phyloP scores from a whole-genome alignment of 805 yeast genomes.

The Candida vartiovaarae region DNA sequence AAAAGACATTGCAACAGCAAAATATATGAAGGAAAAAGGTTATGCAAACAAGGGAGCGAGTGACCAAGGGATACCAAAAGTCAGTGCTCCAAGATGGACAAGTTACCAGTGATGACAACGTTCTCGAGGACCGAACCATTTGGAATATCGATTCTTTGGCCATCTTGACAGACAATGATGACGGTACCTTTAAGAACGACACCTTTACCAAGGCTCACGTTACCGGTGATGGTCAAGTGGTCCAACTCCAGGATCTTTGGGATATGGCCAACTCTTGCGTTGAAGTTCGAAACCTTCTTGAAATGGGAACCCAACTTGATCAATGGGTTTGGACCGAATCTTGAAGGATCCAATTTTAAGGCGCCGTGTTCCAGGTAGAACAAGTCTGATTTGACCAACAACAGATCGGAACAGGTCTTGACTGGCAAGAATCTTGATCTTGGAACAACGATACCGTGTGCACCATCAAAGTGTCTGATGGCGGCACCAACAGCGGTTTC shows the following conservation, averaged over 20 bases:
- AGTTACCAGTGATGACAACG: slow-evolving; percentile 94
- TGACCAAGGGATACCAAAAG: neutral
- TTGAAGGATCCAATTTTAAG: slow-evolving; percentile 68
- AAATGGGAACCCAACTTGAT: slow-evolving; percentile 95
- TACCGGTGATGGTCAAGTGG: slow-evolving; percentile 96
- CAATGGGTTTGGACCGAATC: slow-evolving; percentile 89
- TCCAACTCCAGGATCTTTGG: slow-evolving; percentile 95
- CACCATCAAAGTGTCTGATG: slow-evolving; percentile 88
- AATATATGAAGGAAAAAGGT: too few species aligned
- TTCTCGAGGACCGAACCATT: slow-evolving; percentile 92
- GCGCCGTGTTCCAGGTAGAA: slow-evolving; percentile 91
- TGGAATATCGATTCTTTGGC: slow-evolving; percentile 94
- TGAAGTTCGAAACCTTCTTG: slow-evolving; percentile 92
- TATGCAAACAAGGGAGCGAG: too few species aligned
- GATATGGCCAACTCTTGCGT: slow-evolving; percentile 85
- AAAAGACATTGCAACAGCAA: too few species aligned
- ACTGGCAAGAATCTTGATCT: slow-evolving; percentile 97
- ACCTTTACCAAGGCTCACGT: slow-evolving; percentile 82
- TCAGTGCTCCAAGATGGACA: slow-evolving; percentile 87
- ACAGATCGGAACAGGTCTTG: slow-evolving; percentile 91
- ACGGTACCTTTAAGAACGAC: slow-evolving; percentile 95
- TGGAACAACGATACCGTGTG: slow-evolving; percentile 98
- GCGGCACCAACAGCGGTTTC: slow-evolving; percentile 99
- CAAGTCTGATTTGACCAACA: slow-evolving; percentile 91
- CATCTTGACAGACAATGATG: slow-evolving; percentile 94